Conservation (phyloP, 306 rosid species). For the Ziziphus jujuba region DNA sequence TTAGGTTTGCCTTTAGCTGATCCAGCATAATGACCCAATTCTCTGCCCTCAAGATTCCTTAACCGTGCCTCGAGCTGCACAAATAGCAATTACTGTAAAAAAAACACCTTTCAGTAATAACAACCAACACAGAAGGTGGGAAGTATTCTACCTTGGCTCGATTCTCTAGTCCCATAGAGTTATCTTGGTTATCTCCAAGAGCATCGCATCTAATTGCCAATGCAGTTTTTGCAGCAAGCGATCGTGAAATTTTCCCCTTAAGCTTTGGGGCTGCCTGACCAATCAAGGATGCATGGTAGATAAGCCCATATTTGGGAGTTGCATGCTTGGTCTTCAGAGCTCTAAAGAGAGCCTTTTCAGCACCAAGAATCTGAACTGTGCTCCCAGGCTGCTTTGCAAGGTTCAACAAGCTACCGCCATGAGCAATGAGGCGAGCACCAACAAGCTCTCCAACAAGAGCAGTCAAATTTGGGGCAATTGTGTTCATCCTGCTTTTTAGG, state of each 20-base stretch:
- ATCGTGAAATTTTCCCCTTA: slow-evolving; percentile 93
- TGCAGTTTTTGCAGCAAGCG: slow-evolving; percentile 86
- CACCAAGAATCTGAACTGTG: slow-evolving; percentile 93
- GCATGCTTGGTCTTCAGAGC: slow-evolving; percentile 95
- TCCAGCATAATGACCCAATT: slow-evolving; percentile 76
- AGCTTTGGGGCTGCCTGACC: slow-evolving; percentile 92
- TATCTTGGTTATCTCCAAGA: slow-evolving; percentile 75
- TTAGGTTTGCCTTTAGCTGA: slow-evolving; percentile 93
- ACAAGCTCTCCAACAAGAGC: too few relatives aligned
- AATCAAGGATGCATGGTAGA: slow-evolving; percentile 90
- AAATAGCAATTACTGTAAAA: neutral
- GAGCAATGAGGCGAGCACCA: slow-evolving; percentile 98
- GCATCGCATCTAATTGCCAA: slow-evolving; percentile 90
- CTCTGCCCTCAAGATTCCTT: slow-evolving; percentile 85
- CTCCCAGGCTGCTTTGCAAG: slow-evolving; percentile 99
- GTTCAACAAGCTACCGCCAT: slow-evolving; percentile 82
- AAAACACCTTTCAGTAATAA: slow-evolving; percentile 6
- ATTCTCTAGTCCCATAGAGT: slow-evolving; percentile 81
- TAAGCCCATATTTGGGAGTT: slow-evolving; percentile 93
- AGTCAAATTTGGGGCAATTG: slow-evolving; percentile 95
- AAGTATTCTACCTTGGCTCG: slow-evolving; percentile 61
- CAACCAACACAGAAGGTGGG: neutral
- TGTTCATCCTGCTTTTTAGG: slow-evolving; percentile 84
- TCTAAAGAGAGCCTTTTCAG: slow-evolving; percentile 93
- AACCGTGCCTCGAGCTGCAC: slow-evolving; percentile 78